phyloP scores from a whole-genome alignment of 2,329 filamentous ascomycete species.

The Alternaria triticimaculans region DNA sequence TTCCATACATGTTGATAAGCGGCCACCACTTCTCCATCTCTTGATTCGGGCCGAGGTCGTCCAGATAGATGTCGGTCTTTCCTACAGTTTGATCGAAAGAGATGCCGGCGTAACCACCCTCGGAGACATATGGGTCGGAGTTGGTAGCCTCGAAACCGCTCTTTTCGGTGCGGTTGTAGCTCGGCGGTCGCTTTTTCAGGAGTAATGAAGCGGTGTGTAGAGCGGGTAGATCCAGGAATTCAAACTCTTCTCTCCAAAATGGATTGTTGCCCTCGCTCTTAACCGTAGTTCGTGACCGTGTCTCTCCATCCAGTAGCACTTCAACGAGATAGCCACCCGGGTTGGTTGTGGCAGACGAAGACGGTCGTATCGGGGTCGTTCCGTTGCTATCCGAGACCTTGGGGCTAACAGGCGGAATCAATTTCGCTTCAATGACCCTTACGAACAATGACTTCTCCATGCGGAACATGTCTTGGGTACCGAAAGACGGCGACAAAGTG shows the following conservation, averaged over 20 bases:
- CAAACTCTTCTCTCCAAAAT: conserved; percentile 83
- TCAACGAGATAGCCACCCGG: conserved; percentile 78
- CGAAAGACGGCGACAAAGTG: conserved; percentile 43
- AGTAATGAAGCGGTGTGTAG: conserved; percentile 74
- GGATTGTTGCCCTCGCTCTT: conserved; percentile 75
- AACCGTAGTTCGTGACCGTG: conserved; percentile 75
- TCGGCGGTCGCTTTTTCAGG: conserved; percentile 67
- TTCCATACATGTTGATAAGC: conserved; percentile 76
- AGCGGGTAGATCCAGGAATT: conserved; percentile 76
- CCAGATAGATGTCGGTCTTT: conserved; percentile 80
- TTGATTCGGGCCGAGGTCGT: conserved; percentile 77
- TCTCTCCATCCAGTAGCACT: conserved; percentile 79
- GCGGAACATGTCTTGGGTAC: conserved; percentile 67
- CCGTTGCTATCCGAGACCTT: conserved; percentile 40
- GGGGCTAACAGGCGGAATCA: conserved; percentile 51
- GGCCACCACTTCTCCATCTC: conserved; percentile 88
- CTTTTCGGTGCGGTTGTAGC: conserved; percentile 45
- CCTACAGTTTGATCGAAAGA: conserved; percentile 64
- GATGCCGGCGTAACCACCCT: conserved; percentile 55
- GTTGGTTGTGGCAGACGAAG: conserved; percentile 39
- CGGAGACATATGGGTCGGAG: conserved; percentile 44
- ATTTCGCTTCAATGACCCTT: conserved; percentile 67
- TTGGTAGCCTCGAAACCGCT: conserved; percentile 46
- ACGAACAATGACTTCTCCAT: conserved; percentile 68
- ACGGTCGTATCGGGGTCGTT: conserved; percentile 33